Evolutionary conservation across 139 green algal species (phyloP).

Genomic region (Diplosphaera chodatii): DNA sequence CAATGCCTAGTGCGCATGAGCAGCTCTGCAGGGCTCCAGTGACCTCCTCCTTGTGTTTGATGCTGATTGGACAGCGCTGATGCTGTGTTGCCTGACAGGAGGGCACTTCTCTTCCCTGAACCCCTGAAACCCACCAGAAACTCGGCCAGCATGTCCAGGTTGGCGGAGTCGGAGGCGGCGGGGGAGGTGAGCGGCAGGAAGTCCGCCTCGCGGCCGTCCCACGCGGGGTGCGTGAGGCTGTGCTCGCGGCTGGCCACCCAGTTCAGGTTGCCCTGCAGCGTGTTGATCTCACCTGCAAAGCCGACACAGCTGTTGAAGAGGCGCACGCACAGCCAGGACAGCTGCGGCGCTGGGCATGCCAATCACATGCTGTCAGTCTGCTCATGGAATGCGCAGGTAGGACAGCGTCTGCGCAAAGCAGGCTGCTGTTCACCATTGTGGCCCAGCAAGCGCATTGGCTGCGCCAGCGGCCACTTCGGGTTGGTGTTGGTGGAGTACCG

Average conservation of each 20-base stretch:
- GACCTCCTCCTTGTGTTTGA: no score
- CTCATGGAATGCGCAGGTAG: no score
- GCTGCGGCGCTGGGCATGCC: no score
- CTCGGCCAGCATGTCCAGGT: conserved; percentile 95
- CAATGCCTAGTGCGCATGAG: no score
- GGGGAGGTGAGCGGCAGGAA: conserved; percentile 81
- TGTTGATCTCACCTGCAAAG: conserved; percentile 95
- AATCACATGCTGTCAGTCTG: no score
- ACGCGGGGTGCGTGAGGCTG: conserved; percentile 78
- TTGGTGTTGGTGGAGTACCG: conserved; percentile 99
- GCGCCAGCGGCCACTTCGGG: conserved; percentile 96
- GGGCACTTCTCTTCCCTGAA: no score
- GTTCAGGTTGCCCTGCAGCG: conserved; percentile 98
- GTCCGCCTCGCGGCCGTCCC: conserved; percentile 84
- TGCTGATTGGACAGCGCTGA: no score
- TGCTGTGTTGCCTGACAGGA: no score
- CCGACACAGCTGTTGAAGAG: not conserved
- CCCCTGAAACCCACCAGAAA: conserved; percentile 75
- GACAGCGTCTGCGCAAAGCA: not conserved
- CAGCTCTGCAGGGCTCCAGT: no score
- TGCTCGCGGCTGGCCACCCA: conserved; percentile 92
- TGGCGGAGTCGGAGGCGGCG: conserved; percentile 87
- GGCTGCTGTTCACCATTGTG: conserved; percentile 84
- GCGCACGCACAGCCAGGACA: no score
- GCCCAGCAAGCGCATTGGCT: conserved; percentile 97